phyloP scores from a whole-genome alignment of 768 basidiomycete species.

The Trichaptum fuscoviolaceum region DNA sequence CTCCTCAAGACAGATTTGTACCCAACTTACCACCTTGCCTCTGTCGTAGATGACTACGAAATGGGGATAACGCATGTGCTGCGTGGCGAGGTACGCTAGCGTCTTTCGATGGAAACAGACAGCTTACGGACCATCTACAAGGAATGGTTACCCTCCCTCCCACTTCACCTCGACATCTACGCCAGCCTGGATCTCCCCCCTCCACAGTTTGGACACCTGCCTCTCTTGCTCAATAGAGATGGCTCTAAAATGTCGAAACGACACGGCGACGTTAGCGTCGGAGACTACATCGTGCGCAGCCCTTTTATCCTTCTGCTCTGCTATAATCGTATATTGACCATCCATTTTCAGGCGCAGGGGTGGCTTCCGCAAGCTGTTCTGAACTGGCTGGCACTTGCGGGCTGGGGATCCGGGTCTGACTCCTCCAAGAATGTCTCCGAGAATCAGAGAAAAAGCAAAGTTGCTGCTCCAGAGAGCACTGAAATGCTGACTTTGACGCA shows the following conservation, averaged over 20 bases:
- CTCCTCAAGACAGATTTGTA: conserved; percentile 88
- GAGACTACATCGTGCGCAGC: conserved; percentile 72
- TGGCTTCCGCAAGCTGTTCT: conserved; percentile 88
- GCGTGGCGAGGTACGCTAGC: conserved; percentile 69
- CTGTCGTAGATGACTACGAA: conserved; percentile 90
- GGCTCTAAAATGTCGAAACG: conserved; percentile 95
- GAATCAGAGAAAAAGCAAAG: conserved; percentile 4
- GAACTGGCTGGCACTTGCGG: conserved; percentile 93
- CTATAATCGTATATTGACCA: neutral
- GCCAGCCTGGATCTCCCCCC: conserved; percentile 62
- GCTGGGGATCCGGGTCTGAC: conserved; percentile 70
- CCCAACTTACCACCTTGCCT: conserved; percentile 96
- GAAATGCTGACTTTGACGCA: conserved; percentile 53
- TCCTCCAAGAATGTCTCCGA: conserved; percentile 10
- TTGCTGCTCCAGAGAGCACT: conserved; percentile 60
- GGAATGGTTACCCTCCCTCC: conserved; percentile 96
- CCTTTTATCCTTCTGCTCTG: conserved; percentile 1
- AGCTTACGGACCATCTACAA: conserved; percentile 25
- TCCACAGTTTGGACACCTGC: conserved; percentile 88
- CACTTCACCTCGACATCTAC: conserved; percentile 88
- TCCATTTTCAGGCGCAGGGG: conserved; percentile 54
- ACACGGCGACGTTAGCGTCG: conserved; percentile 81
- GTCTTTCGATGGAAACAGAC: neutral
- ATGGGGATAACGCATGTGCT: conserved; percentile 97
- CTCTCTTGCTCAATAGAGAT: conserved; percentile 83